A percentile compares a stretch with the other conserved stretches of the same genome.
phyloP scores from a whole-genome alignment of 164 flowering plant species.

The Paratinospora sagittata region DNA sequence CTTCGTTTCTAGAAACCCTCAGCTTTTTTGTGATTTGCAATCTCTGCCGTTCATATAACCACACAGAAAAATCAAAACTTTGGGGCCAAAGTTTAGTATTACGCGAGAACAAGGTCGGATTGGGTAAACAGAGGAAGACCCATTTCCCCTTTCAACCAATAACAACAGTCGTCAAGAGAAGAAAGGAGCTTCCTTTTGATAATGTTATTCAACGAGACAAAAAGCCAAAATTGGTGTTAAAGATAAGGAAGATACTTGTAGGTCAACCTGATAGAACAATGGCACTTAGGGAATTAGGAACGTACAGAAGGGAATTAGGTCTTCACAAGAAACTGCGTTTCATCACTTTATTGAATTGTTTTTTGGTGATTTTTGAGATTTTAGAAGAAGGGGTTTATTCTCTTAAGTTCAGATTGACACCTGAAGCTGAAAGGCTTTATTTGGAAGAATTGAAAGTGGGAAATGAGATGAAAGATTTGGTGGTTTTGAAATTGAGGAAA shows the following conservation, averaged over 20 bases:
- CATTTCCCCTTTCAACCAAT: slow-evolving; percentile 37
- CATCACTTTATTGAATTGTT: slow-evolving; percentile 70
- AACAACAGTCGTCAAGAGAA: slow-evolving; percentile 74
- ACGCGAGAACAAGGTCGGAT: slow-evolving; percentile 17
- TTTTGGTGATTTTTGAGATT: slow-evolving; percentile 79
- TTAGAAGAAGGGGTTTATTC: slow-evolving; percentile 84
- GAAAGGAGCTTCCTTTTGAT: slow-evolving; percentile 86
- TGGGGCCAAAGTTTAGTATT: slow-evolving; percentile 44
- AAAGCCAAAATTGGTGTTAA: slow-evolving; percentile 79
- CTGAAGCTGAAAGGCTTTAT: slow-evolving; percentile 79
- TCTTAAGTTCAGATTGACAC: slow-evolving; percentile 59
- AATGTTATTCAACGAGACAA: slow-evolving; percentile 87
- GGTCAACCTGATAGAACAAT: slow-evolving; percentile 72
- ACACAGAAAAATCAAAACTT: slow-evolving; percentile 33
- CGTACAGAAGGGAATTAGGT: slow-evolving; percentile 70
- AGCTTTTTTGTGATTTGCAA: slow-evolving; percentile 24
- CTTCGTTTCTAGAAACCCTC: slow-evolving; percentile 31
- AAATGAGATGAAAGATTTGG: slow-evolving; percentile 71
- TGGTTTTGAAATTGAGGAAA: slow-evolving; percentile 74
- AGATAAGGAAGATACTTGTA: slow-evolving; percentile 71
- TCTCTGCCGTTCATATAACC: slow-evolving; percentile 18
- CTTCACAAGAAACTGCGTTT: slow-evolving; percentile 55
- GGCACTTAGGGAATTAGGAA: slow-evolving; percentile 69
- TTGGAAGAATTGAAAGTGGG: slow-evolving; percentile 72
- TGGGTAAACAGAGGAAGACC: slow-evolving; percentile 24